Conservation (phyloP, 2,329 filamentous ascomycete species). For the Coniella vitis region DNA sequence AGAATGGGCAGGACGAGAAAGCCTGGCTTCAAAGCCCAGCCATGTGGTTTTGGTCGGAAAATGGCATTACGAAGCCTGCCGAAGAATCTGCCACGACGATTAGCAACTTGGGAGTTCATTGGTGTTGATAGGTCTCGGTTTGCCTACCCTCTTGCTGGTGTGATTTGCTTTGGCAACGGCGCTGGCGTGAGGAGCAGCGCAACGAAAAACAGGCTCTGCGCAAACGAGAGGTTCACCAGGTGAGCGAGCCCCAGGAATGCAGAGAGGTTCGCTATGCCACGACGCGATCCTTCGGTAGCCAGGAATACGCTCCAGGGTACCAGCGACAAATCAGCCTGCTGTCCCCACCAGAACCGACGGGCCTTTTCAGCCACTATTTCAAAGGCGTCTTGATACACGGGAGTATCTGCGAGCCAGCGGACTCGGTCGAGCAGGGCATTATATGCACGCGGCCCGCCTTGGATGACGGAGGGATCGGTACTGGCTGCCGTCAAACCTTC, state of each 20-base stretch:
- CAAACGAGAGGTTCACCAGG: conserved; percentile 52
- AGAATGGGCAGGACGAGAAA: conserved; percentile 29
- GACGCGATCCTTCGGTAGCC: conserved; percentile 51
- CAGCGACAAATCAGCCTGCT: conserved; percentile 50
- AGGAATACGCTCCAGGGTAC: conserved; percentile 51
- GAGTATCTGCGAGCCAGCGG: conserved; percentile 47
- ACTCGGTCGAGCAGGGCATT: conserved; percentile 30
- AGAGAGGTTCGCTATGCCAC: conserved; percentile 47
- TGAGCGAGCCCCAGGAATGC: conserved; percentile 54
- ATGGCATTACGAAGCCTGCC: conserved; percentile 23
- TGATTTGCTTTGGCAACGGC: conserved; percentile 30
- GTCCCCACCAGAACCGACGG: conserved; percentile 55
- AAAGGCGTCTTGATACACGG: conserved; percentile 45
- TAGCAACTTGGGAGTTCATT: not conserved
- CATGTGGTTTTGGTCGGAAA: conserved; percentile 34
- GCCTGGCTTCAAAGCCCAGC: conserved; percentile 34
- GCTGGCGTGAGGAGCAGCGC: conserved; percentile 50
- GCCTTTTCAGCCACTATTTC: conserved; percentile 48
- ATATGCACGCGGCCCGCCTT: not conserved
- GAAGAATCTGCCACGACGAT: conserved; percentile 18
- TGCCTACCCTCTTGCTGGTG: conserved; percentile 24
- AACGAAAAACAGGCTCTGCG: conserved; percentile 57
- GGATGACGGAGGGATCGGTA: not conserved
- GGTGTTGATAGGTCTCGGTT: not conserved
- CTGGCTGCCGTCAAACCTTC: not conserved